Conservation (phyloP, 1,284 basidiomycete species). For the Golubevia pallescens region DNA sequence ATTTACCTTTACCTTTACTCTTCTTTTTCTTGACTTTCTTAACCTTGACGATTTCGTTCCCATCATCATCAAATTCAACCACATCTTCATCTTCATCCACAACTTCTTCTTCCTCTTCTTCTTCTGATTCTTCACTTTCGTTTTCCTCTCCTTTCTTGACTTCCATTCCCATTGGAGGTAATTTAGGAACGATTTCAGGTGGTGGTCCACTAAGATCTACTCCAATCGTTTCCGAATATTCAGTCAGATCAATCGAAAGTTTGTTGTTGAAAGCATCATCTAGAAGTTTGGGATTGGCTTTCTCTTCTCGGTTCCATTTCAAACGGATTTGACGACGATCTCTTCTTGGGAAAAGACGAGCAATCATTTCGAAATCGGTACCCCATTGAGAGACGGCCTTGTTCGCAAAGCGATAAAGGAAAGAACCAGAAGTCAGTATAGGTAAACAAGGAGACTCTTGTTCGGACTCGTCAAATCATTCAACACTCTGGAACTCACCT, state of each 20-base stretch:
- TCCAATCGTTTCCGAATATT: slow-evolving; percentile 48
- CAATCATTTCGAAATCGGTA: slow-evolving; percentile 89
- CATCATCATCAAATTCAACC: slow-evolving; percentile 36
- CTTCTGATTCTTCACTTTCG: slow-evolving; percentile 19
- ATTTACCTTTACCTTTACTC: slow-evolving; percentile 10
- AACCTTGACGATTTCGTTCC: slow-evolving; percentile 27
- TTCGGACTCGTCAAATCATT: background rate
- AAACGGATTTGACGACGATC: slow-evolving; percentile 85
- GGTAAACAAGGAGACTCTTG: background rate
- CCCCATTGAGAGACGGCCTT: slow-evolving; percentile 85
- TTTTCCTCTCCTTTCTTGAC: slow-evolving; percentile 21
- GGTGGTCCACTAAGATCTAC: slow-evolving; percentile 56
- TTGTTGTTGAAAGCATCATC: slow-evolving; percentile 48
- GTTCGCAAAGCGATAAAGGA: slow-evolving; percentile 6
- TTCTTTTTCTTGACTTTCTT: slow-evolving; percentile 24
- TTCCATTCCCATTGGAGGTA: slow-evolving; percentile 3
- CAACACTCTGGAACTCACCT: background rate
- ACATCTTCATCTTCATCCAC: slow-evolving; percentile 34
- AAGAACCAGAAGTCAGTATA: background rate
- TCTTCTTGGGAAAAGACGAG: slow-evolving; percentile 81
- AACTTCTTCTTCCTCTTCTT: slow-evolving; percentile 24
- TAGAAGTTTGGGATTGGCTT: slow-evolving; percentile 16
- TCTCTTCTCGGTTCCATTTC: slow-evolving; percentile 85
- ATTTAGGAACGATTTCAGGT: slow-evolving; percentile 28
- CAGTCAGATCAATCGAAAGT: slow-evolving; percentile 49